These are phyloP conservation scores for Irpex sp. DNA, from an alignment of 1,284 basidiomycete genomes.

Conservation along the genomic window DNA sequence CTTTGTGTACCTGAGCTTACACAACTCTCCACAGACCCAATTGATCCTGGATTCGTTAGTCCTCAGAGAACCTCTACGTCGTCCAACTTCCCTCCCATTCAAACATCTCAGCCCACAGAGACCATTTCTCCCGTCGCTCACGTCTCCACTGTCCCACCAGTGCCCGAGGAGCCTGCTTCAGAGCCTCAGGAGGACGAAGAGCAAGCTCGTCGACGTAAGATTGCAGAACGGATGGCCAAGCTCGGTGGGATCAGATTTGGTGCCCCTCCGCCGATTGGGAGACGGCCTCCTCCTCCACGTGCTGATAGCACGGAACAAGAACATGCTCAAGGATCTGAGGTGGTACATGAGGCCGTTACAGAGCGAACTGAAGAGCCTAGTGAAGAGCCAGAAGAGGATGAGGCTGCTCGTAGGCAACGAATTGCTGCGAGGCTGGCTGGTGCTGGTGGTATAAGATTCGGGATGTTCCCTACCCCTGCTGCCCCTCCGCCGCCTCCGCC, in stretches of 20 bases:
- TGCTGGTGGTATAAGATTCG: conserved; percentile 76
- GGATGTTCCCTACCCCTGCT: conserved; percentile 51
- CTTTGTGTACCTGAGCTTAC: background rate
- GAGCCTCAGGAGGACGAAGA: conserved; percentile 44
- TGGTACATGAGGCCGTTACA: conserved; percentile 22
- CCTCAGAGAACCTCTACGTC: conserved; percentile 20
- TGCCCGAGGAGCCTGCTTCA: background rate
- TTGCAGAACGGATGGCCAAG: conserved; percentile 78
- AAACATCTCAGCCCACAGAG: background rate
- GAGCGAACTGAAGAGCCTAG: conserved; percentile 17
- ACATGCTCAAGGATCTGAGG: conserved; percentile 28
- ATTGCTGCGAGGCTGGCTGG: conserved; percentile 67
- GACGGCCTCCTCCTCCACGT: conserved; percentile 35
- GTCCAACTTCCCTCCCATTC: background rate
- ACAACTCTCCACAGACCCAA: conserved; percentile 46
- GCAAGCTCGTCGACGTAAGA: conserved; percentile 50
- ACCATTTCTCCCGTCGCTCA: background rate
- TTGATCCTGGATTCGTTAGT: conserved; percentile 58
- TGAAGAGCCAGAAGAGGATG: conserved; percentile 48
- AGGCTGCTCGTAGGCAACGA: conserved; percentile 61
- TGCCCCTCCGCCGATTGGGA: conserved; percentile 41
- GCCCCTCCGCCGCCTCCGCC: conserved; percentile 23
- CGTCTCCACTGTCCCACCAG: background rate
- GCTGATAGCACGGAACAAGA: conserved; percentile 33
- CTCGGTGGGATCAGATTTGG: conserved; percentile 73